Percentiles rank a stretch among this genome's conserved stretches.
These are phyloP conservation scores for Bipolaris gigantea DNA, from an alignment of 2,329 filamentous ascomycete species.

Conservation along the genomic window DNA sequence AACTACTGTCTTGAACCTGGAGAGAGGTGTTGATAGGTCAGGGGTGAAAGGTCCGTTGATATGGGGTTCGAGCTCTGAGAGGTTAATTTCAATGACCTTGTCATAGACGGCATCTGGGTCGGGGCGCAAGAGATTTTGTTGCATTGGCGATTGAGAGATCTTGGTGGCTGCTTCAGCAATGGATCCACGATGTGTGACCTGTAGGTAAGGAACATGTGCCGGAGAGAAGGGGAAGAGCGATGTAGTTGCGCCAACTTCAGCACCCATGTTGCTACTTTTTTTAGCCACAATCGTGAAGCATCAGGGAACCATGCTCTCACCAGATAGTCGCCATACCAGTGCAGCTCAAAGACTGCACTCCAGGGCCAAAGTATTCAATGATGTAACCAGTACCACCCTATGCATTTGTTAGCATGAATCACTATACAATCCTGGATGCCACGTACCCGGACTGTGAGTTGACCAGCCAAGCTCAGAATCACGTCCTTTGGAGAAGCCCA, in stretches of 20 bases:
- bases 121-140: slow-evolving; percentile 70
- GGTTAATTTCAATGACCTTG: slow-evolving; percentile 84
- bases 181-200: slow-evolving; percentile 75
- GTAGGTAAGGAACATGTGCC: slow-evolving; percentile 81
- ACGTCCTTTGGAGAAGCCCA: slow-evolving; percentile 97
- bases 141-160: slow-evolving; percentile 59
- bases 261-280: slow-evolving; percentile 49
- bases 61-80: slow-evolving; percentile 88
- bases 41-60: slow-evolving; percentile 98
- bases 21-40: slow-evolving; percentile 89
- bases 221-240: slow-evolving; percentile 92
- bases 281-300: slow-evolving; percentile 1
- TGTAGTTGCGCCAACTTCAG: slow-evolving; percentile 91
- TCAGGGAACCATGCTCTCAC: background rate
- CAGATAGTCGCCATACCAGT: slow-evolving; percentile 92
- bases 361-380: slow-evolving; percentile 90
- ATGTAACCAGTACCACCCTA: slow-evolving; percentile 88
- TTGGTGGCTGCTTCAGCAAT: slow-evolving; percentile 69
- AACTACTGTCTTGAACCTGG: slow-evolving; percentile 83
- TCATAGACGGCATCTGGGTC: slow-evolving; percentile 87
- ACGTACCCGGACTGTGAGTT: slow-evolving; percentile 75
- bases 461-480: slow-evolving; percentile 85
- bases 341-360: slow-evolving; percentile 83
- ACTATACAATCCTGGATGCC: background rate
- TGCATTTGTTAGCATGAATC: slow-evolving; percentile 16